These are phyloP conservation scores for Geotrichum phurueaensis DNA, from an alignment of 1,139 yeast genomes.

Conservation along the genomic window DNA sequence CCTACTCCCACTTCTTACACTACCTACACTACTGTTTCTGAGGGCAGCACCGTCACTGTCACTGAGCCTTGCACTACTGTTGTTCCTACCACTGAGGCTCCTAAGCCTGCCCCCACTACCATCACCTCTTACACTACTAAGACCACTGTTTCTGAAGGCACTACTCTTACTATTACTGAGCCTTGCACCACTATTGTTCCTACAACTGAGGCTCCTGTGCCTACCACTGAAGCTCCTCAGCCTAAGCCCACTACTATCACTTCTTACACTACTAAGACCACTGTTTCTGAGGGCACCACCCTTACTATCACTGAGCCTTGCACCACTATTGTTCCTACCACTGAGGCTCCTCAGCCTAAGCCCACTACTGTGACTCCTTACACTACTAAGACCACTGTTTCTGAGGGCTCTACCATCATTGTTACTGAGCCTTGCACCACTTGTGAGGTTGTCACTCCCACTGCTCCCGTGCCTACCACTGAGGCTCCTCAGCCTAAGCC, in stretches of 20 bases:
- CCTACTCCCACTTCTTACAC: conserved; percentile 5
- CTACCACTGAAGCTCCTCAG: background rate
- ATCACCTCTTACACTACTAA: background rate
- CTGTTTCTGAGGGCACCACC: background rate
- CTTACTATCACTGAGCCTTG: conserved; percentile 3
- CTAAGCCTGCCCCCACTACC: background rate
- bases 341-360: too few species aligned
- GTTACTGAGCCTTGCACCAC: conserved; percentile 5
- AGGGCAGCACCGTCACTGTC: conserved; percentile 1
- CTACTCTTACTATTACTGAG: conserved; percentile 5
- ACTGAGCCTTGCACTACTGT: conserved; percentile 5
- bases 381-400: background rate
- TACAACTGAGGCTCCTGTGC: background rate
- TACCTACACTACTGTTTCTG: conserved; percentile 2
- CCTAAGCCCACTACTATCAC: background rate
- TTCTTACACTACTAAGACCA: background rate
- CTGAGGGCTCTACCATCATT: background rate
- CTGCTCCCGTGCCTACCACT: too few species aligned
- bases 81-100: too few species aligned
- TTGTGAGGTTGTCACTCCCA: background rate
- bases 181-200: background rate
- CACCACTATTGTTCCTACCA: background rate
- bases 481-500: background rate
- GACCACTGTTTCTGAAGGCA: background rate
- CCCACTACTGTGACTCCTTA: background rate